A percentile compares a stretch with the other conserved stretches of the same genome.
phyloP scores from a whole-genome alignment of 208 protist genomes.

The Lotmaria passim region DNA sequence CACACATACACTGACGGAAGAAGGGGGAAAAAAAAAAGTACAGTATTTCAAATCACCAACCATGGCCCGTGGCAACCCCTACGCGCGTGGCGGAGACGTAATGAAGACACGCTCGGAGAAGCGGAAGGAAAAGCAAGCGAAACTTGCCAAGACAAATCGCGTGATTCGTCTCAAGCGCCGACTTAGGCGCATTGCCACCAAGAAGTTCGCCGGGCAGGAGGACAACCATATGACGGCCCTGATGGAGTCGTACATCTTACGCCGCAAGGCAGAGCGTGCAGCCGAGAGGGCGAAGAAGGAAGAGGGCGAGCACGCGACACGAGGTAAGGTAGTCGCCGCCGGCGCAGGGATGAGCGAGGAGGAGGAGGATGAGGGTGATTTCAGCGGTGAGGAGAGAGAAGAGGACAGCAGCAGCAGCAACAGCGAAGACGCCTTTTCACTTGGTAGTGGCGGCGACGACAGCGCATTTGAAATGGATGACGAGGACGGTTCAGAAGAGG shows the following conservation, averaged over 20 bases:
- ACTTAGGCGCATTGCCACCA: conserved; percentile 51
- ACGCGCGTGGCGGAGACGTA: conserved; percentile 71
- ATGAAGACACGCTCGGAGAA: conserved; percentile 84
- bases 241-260: conserved; percentile 86
- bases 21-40: no score
- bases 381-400: no score
- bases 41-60: background rate
- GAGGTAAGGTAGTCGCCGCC: conserved; percentile 1
- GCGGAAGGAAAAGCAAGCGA: conserved; percentile 63
- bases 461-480: conserved; percentile 22
- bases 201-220: conserved; percentile 64
- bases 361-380: conserved; percentile 21
- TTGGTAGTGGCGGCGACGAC: conserved; percentile 15
- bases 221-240: conserved; percentile 81
- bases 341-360: background rate
- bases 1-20: no score
- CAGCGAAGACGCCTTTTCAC: conserved; percentile 8
- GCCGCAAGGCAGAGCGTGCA: conserved; percentile 77
- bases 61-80: conserved; percentile 81
- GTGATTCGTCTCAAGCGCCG: conserved; percentile 69
- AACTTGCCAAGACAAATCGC: conserved; percentile 65
- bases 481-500: conserved; percentile 1
- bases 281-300: conserved; percentile 48
- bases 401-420: no score
- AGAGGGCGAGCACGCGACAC: conserved; percentile 25